A percentile compares a stretch with the other conserved stretches of the same genome.
Conservation (phyloP, 2,329 filamentous ascomycete genomes). For the Hypoxylon sp. region DNA sequence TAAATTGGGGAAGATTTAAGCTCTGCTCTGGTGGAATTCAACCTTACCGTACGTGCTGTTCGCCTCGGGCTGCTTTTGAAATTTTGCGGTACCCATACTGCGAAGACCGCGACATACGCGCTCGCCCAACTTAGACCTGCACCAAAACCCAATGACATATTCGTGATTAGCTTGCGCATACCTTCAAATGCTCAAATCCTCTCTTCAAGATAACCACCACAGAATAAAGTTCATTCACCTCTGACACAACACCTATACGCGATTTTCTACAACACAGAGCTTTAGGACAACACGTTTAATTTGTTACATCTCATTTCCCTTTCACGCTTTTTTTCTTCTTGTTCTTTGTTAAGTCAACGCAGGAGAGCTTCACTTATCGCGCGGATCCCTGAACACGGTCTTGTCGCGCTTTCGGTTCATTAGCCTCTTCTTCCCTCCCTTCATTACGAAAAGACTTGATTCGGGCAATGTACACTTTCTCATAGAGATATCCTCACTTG, state of each 20-base stretch:
- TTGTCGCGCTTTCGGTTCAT: slow-evolving; percentile 10
- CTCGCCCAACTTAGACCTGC: slow-evolving; percentile 41
- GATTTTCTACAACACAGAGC: neutral
- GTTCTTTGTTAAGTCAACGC: slow-evolving; percentile 1
- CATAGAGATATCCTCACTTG: slow-evolving; percentile 21
- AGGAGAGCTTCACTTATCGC: slow-evolving; percentile 1
- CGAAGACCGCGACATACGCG: slow-evolving; percentile 44
- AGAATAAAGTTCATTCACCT: neutral
- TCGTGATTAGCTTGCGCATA: slow-evolving; percentile 21
- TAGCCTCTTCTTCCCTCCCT: neutral
- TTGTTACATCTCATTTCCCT: slow-evolving; percentile 10
- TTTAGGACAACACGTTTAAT: neutral
- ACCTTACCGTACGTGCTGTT: slow-evolving; percentile 7
- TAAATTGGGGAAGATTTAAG: slow-evolving; percentile 12
- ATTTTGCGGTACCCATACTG: slow-evolving; percentile 25
- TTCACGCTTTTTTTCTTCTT: neutral
- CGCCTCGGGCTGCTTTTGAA: slow-evolving; percentile 17
- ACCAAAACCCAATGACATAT: slow-evolving; percentile 45
- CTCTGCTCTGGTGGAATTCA: slow-evolving; percentile 31
- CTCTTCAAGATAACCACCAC: slow-evolving; percentile 7
- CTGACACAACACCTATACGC: neutral
- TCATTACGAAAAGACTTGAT: slow-evolving; percentile 21
- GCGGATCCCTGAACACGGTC: slow-evolving; percentile 4
- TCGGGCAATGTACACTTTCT: slow-evolving; percentile 43
- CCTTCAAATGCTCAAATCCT: slow-evolving; percentile 3